Evolutionary conservation across 805 yeast genomes (phyloP).

Genomic region (Starmerella ratchasimensis): DNA sequence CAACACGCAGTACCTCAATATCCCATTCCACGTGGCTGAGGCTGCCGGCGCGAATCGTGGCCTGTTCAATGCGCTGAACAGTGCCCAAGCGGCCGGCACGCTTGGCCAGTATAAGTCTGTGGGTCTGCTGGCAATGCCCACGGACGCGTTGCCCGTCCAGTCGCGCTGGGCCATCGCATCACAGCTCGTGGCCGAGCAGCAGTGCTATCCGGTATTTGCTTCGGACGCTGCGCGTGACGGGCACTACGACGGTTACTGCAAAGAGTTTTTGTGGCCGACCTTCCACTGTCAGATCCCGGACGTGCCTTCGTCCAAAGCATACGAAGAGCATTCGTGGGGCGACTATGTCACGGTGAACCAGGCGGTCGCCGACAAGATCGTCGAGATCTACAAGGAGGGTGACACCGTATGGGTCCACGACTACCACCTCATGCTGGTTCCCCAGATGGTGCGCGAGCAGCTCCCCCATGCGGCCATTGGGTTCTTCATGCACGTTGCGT

Average conservation of each 20-base stretch:
- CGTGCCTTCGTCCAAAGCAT: slow-evolving; percentile 82
- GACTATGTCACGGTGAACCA: slow-evolving; percentile 66
- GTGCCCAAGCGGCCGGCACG: slow-evolving; percentile 33
- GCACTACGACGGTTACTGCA: slow-evolving; percentile 81
- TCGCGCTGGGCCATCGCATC: slow-evolving; percentile 42
- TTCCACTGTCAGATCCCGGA: slow-evolving; percentile 90
- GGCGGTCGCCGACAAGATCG: slow-evolving; percentile 61
- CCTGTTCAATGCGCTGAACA: slow-evolving; percentile 63
- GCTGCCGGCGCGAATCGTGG: slow-evolving; percentile 76
- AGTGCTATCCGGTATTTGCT: slow-evolving; percentile 54
- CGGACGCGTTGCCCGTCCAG: slow-evolving; percentile 55
- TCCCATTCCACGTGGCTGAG: slow-evolving; percentile 41
- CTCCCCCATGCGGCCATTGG: slow-evolving; percentile 81
- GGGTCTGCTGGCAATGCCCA: slow-evolving; percentile 87
- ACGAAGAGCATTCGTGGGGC: slow-evolving; percentile 91
- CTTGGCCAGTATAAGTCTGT: slow-evolving; percentile 48
- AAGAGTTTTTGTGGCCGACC: slow-evolving; percentile 93
- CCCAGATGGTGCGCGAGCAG: slow-evolving; percentile 61
- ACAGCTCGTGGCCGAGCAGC: slow-evolving; percentile 28
- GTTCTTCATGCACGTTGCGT: slow-evolving; percentile 81
- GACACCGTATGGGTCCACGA: slow-evolving; percentile 90
- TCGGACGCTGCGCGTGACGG: slow-evolving; percentile 75
- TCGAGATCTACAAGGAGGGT: slow-evolving; percentile 51
- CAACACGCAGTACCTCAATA: background rate
- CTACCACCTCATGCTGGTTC: slow-evolving; percentile 78